phyloP scores from a whole-genome alignment of 73 alveolate species.

The Paramecium pentaurelia region DNA sequence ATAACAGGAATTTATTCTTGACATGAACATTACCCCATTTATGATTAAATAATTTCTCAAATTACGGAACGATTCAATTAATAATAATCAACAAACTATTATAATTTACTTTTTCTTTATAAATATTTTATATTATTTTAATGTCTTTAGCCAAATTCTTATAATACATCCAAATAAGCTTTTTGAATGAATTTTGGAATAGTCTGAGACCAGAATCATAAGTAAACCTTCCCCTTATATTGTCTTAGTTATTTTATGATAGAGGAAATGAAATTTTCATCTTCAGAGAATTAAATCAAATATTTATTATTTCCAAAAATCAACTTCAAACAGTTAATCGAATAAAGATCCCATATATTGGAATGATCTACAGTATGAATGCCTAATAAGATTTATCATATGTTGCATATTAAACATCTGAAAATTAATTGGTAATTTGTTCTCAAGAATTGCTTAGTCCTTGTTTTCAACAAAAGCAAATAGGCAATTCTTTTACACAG shows the following conservation, averaged over 20 bases:
- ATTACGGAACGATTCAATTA: neutral
- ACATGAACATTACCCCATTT: slow-evolving; percentile 11
- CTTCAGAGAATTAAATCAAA: neutral
- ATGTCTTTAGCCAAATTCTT: slow-evolving; percentile 31
- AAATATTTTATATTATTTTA: neutral
- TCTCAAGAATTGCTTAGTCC: neutral
- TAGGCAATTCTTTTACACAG: neutral
- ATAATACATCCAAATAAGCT: neutral
- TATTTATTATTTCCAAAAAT: neutral
- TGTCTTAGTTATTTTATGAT: neutral
- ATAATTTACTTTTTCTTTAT: neutral
- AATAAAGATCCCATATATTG: slow-evolving; percentile 21
- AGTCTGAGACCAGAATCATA: neutral
- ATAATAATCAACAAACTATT: neutral
- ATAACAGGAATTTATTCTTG: neutral
- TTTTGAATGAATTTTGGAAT: slow-evolving; percentile 30
- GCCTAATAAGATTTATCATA: neutral
- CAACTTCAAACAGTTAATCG: neutral
- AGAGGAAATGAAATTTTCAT: slow-evolving; percentile 3
- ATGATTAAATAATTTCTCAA: neutral
- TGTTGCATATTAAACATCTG: slow-evolving; percentile 14
- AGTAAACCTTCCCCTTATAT: neutral
- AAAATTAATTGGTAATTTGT: neutral
- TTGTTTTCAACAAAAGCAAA: slow-evolving; percentile 15
- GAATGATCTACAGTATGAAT: neutral